Evolutionary conservation across 2,329 filamentous ascomycete genomes (phyloP).

Genomic region (Nemania serpens): DNA sequence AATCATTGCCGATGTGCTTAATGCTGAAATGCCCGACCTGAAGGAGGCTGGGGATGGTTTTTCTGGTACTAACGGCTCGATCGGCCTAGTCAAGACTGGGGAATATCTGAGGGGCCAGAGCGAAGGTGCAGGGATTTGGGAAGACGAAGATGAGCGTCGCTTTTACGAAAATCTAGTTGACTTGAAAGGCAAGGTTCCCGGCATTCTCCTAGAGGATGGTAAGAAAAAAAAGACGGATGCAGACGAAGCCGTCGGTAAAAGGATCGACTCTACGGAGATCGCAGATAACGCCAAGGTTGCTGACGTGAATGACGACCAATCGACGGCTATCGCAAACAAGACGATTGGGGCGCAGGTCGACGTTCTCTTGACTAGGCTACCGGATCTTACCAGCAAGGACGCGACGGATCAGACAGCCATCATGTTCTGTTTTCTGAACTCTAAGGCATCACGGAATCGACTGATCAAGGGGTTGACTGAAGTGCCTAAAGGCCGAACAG

Average conservation of each 20-base stretch:
- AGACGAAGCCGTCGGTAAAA: slow-evolving; percentile 84
- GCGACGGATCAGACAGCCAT: slow-evolving; percentile 89
- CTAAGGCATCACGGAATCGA: slow-evolving; percentile 94
- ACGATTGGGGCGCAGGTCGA: slow-evolving; percentile 97
- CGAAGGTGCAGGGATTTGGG: slow-evolving; percentile 95
- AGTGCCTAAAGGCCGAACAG: slow-evolving; percentile 89
- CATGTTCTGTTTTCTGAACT: slow-evolving; percentile 98
- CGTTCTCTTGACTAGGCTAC: slow-evolving; percentile 82
- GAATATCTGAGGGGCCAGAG: slow-evolving; percentile 90
- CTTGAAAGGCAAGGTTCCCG: slow-evolving; percentile 92
- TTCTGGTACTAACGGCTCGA: slow-evolving; percentile 71
- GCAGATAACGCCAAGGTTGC: slow-evolving; percentile 55
- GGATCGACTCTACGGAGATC: slow-evolving; percentile 60
- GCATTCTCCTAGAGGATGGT: slow-evolving; percentile 87
- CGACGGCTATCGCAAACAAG: slow-evolving; percentile 95
- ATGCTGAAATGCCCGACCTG: slow-evolving; percentile 90
- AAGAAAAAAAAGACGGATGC: slow-evolving; percentile 89
- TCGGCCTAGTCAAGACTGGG: slow-evolving; percentile 90
- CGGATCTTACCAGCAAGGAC: slow-evolving; percentile 90
- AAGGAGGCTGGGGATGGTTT: slow-evolving; percentile 78
- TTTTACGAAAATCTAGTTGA: slow-evolving; percentile 98
- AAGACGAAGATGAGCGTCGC: slow-evolving; percentile 95
- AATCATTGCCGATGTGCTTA: slow-evolving; percentile 83
- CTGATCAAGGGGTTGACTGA: slow-evolving; percentile 92
- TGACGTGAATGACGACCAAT: slow-evolving; percentile 74